Conservation (phyloP, 139 green algal species). For the Diplosphaera chodatii region DNA sequence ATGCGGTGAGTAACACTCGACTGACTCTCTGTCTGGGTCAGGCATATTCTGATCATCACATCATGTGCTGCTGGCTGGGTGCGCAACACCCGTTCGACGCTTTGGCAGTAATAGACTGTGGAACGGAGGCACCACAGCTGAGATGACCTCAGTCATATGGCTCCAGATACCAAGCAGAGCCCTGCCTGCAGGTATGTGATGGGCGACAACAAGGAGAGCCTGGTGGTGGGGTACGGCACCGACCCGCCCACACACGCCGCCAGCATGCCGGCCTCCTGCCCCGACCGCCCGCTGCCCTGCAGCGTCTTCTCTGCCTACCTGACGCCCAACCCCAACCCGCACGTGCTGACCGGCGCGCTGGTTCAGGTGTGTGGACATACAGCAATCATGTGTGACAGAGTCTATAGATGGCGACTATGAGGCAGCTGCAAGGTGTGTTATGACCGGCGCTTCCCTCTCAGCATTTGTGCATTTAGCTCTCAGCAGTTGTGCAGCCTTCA, state of each 20-base stretch:
- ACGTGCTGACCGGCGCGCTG: slow-evolving; percentile 51
- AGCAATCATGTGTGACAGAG: background rate
- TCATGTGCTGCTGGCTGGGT: too few species aligned
- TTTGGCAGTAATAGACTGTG: too few species aligned
- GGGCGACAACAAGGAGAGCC: slow-evolving; percentile 30
- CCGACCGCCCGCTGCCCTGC: slow-evolving; percentile 7
- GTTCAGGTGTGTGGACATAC: slow-evolving; percentile 28
- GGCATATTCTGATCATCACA: too few species aligned
- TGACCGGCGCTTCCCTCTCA: too few species aligned
- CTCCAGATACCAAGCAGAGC: too few species aligned
- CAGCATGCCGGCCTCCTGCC: slow-evolving; percentile 55
- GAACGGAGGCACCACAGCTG: too few species aligned
- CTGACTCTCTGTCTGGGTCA: too few species aligned
- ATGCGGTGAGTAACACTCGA: slow-evolving; percentile 5
- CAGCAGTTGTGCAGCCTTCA: too few species aligned
- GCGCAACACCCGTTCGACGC: too few species aligned
- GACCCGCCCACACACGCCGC: slow-evolving; percentile 32
- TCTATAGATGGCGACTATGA: background rate
- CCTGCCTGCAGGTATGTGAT: slow-evolving; percentile 47
- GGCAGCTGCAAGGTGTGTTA: too few species aligned
- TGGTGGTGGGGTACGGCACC: slow-evolving; percentile 39
- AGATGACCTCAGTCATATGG: too few species aligned
- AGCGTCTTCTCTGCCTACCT: slow-evolving; percentile 3
- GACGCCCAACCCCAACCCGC: slow-evolving; percentile 38
- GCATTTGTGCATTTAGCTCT: too few species aligned